phyloP scores from a whole-genome alignment of 306 rosid genomes.

The Corylus americana region DNA sequence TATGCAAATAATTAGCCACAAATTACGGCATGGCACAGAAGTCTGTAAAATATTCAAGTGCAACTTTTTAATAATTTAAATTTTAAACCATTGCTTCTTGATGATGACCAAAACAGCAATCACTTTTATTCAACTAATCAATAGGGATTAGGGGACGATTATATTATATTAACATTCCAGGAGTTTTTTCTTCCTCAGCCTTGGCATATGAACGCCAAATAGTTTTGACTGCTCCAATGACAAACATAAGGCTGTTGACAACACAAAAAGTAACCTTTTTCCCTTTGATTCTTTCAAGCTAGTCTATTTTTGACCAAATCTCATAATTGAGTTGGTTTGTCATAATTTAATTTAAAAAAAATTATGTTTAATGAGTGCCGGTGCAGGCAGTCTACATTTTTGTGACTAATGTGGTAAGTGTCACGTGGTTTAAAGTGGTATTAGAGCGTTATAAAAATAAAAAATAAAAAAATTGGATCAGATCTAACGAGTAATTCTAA shows the following conservation, averaged over 20 bases:
- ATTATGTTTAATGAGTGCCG: neutral
- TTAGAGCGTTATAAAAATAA: no score
- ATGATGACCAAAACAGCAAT: neutral
- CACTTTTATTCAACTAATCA: neutral
- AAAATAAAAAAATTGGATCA: no score
- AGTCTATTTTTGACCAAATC: conserved; percentile 31
- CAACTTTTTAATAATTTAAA: neutral
- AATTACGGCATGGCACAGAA: neutral
- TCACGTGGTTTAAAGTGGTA: no score
- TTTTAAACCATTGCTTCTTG: neutral
- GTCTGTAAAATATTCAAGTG: neutral
- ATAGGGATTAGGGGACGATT: neutral
- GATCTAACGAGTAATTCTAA: no score
- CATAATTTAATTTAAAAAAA: conserved; percentile 19
- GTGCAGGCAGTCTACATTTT: no score
- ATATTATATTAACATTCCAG: neutral
- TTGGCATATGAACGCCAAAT: neutral
- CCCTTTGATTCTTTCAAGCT: conserved; percentile 28
- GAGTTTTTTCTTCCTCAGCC: neutral
- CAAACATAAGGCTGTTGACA: neutral
- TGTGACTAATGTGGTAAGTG: no score
- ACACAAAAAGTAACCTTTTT: conserved; percentile 20
- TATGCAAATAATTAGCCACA: neutral
- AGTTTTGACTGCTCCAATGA: neutral
- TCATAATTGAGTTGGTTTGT: conserved; percentile 12